Evolutionary conservation across 148 eudicot species (phyloP), one percentile per base, ranked within the genome.

Genomic region (Cornus controversa): DNA sequence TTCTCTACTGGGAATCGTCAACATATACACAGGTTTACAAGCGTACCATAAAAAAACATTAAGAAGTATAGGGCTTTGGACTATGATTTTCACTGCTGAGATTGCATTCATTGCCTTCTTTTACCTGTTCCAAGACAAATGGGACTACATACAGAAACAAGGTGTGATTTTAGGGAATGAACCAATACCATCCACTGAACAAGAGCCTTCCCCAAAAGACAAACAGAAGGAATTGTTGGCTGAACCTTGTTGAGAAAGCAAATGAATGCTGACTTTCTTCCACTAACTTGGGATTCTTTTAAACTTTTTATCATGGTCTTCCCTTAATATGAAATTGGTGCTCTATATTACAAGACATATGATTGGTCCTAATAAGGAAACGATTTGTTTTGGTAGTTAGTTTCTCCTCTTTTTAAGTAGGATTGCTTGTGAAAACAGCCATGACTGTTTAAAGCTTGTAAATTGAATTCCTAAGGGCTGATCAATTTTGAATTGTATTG

Each of bases 101-200:
- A 79, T 94, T 16, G 75, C 75, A 31, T 20, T 84, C 75, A 79
- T 92, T 70, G 83, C 85, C 22, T 84, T 85, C 27, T 10, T 89
- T 0, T 94, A 91, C 72, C 87, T 91, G 67, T 84, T 92, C 20
- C 97, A 92, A 86, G 97, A 91, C 15, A 91, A 92, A 82, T 85
- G 91, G 90, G 80, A 84, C 11, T 90, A 92, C 69, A 80, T 90
- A 42, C 73, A 80, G 70, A 86, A 88, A 63, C 92, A 89, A 87
- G 85, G 89, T 22, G 75, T 81, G 14, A 71, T 68, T 71, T 68
- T 79, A 25, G 84, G 84, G 18, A 81, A 81, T 74, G 80, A 82
- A 67, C 67, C 88, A 9, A 65, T 74, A n/a, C 84, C 67, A 53
- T 88, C 90, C 23, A 80, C 86, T 22, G 84, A 86, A 68, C 87